Percentiles rank a stretch among this genome's conserved stretches.
Conservation (phyloP, 495 filamentous ascomycete genomes). For the Lichina pygmaea region DNA sequence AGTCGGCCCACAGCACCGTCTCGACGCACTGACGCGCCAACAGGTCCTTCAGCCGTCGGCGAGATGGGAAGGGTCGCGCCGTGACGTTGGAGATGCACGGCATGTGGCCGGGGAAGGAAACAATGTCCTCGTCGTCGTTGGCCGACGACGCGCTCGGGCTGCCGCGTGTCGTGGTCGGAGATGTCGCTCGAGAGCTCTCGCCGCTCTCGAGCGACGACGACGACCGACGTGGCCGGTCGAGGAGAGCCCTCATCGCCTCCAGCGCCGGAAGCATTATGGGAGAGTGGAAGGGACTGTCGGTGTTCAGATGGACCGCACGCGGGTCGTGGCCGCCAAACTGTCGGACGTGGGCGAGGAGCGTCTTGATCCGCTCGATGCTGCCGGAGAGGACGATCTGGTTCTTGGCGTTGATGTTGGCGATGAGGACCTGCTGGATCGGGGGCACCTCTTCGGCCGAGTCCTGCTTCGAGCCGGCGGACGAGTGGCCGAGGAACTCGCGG, state of each 20-base stretch:
- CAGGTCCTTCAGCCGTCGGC: conserved; percentile 1
- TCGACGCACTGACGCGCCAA: conserved; percentile 56
- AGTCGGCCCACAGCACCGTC: conserved; percentile 85
- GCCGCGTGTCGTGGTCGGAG: conserved; percentile 9
- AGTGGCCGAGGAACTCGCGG: conserved; percentile 51
- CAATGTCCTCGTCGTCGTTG: conserved; percentile 8
- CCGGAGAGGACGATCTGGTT: conserved; percentile 92
- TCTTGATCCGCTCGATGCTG: conserved; percentile 58
- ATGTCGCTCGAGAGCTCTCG: too few species aligned
- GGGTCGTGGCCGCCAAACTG: conserved; percentile 90
- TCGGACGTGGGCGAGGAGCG: conserved; percentile 64
- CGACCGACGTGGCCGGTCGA: conserved; percentile 11
- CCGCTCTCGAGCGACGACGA: too few species aligned
- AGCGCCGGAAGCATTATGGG: conserved; percentile 75
- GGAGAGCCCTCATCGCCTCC: conserved; percentile 34
- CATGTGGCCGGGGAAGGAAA: conserved; percentile 47
- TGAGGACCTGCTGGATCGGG: conserved; percentile 60
- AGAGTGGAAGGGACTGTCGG: conserved; percentile 79
- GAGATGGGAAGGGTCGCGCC: conserved; percentile 35
- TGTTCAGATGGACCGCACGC: conserved; percentile 61
- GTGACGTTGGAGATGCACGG: conserved; percentile 71
- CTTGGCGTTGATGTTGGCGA: conserved; percentile 86
- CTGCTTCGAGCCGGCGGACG: conserved; percentile 30
- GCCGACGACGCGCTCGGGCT: conserved; percentile 4
- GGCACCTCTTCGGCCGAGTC: conserved; percentile 38